Conservation (phyloP, 2,329 filamentous ascomycete genomes). For the Aspergillus sergii region DNA sequence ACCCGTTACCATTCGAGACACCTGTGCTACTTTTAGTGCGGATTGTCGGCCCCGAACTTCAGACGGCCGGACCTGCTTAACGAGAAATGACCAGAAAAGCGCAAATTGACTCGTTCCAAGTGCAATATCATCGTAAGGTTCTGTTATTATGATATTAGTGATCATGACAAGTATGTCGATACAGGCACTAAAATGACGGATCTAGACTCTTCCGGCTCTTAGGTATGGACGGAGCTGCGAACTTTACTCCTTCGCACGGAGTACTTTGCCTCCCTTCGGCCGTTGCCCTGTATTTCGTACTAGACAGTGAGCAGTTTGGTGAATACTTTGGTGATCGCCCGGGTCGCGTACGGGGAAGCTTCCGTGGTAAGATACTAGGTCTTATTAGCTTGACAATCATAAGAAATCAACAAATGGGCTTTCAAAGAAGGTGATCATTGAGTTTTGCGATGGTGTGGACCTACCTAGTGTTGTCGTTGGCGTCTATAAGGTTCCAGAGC, state of each 20-base stretch:
- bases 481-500: slow-evolving; percentile 4
- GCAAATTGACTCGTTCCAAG: background rate
- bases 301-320: background rate
- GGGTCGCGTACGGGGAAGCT: slow-evolving; percentile 3
- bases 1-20: background rate
- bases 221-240: background rate
- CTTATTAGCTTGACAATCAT: background rate
- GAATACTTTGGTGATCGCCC: background rate
- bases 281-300: background rate
- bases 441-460: slow-evolving; percentile 1
- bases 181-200: background rate
- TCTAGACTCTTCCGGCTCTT: background rate
- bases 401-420: background rate
- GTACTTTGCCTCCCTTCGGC: background rate
- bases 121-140: background rate
- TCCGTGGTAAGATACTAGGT: slow-evolving; percentile 3
- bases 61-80: background rate
- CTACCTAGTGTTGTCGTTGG: background rate
- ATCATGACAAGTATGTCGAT: background rate
- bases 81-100: background rate
- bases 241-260: background rate
- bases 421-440: background rate
- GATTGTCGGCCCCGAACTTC: background rate
- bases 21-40: background rate
- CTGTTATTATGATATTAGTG: background rate